phyloP scores from a whole-genome alignment of 345 rosid genomes.

The Erucastrum elatum region DNA sequence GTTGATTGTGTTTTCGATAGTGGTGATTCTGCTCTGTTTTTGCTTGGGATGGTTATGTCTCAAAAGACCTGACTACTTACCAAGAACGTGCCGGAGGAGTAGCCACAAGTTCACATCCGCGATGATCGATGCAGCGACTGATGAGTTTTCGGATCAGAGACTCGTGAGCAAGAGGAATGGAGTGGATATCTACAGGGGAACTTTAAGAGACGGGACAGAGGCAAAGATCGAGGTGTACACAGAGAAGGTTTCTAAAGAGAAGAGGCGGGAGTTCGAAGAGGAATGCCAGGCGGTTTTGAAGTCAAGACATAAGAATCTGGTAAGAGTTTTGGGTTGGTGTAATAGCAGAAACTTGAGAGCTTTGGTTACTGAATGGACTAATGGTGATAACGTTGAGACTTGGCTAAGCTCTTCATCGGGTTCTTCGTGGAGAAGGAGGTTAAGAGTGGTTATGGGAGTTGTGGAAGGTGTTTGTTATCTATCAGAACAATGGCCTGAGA shows the following conservation, averaged over 20 bases:
- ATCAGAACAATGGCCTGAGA: constrained; percentile 60
- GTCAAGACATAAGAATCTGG: constrained; percentile 56
- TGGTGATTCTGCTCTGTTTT: constrained; percentile 43
- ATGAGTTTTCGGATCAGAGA: constrained; percentile 49
- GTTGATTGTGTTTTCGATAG: constrained; percentile 50
- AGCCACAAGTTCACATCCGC: constrained; percentile 49
- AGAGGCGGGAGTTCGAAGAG: constrained; percentile 34
- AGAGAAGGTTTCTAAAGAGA: constrained; percentile 42
- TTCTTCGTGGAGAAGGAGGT: constrained; percentile 59
- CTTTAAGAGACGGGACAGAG: constrained; percentile 47
- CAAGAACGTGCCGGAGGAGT: constrained; percentile 39
- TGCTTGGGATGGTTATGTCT: constrained; percentile 58
- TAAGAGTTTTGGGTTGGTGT: constrained; percentile 69
- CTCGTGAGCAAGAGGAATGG: constrained; percentile 40
- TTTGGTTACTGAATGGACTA: constrained; percentile 55
- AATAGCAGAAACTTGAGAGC: constrained; percentile 44
- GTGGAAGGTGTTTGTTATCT: constrained; percentile 56
- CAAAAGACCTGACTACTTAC: constrained; percentile 59
- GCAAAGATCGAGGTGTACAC: constrained; percentile 58
- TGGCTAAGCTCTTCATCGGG: constrained; percentile 51
- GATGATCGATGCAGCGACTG: constrained; percentile 59
- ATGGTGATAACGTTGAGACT: constrained; percentile 46
- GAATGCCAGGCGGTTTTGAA: constrained; percentile 55
- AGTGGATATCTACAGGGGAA: constrained; percentile 50
- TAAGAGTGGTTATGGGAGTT: constrained; percentile 53